Base-by-base conservation (phyloP, 768 basidiomycete species). In the Mycena vulgaris region DNA sequence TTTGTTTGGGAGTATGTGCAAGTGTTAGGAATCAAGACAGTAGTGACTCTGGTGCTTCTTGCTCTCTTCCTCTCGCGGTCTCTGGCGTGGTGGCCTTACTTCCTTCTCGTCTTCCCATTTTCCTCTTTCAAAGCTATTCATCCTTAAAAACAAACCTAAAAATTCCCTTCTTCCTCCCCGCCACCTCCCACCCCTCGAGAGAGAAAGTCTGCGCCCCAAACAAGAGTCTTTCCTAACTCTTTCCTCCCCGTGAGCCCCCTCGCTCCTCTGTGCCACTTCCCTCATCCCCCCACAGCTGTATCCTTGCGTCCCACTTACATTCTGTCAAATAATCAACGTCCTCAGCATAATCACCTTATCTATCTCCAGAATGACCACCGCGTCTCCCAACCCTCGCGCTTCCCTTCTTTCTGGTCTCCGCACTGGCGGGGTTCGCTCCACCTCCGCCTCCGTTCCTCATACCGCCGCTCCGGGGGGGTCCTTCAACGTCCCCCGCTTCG, bases 381-480 rank as follows among this genome's bases (percentile, higher is more conserved):
- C 82, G 66, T 81, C 82, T 27, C 77, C 87, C 75, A 91, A 86
- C 80, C 83, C 85, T 71, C 93, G 95, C 76, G 94, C 95, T 58
- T 93, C 93, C 70, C 94, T 96, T 77, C 93, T 96, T 80, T 87
- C 92, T 69, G 94, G 93, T 75, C 93, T 96, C 77, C 93, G 95
- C 79, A 96, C 95, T 62, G 95, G 95, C 79, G 95, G 95, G 56
- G 95, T 96, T 69, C 92, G 95, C 75, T 91, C 94, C n/a, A 77
- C 86, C 51, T 93, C 93, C 65, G 80, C 80, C 65, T 78, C 81
- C 57, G 80, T 89, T 23, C 92, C 93, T 47, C 90, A 92, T 80
- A 91, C 92, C 53, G 91, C 93, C 63, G 89, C 90, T 28, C 89
- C 91, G 27, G 78, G 84, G 47, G 84, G 84, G 62, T 82, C 90